Evolutionary conservation across 2,329 filamentous ascomycete species (phyloP).

Genomic region (Phaeosphaeriaceae sp.): DNA sequence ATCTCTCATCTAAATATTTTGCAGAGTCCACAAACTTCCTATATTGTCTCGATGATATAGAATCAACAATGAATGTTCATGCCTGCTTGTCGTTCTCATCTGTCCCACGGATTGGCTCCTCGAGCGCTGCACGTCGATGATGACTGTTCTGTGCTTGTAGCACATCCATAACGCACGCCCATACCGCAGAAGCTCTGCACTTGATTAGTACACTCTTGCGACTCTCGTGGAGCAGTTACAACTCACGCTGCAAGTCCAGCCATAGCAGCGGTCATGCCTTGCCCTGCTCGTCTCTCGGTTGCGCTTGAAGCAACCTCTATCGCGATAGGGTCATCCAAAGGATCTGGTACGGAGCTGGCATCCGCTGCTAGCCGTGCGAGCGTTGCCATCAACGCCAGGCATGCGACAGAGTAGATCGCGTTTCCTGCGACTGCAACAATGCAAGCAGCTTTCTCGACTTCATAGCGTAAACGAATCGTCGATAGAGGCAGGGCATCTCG

Average conservation of each 20-base stretch:
- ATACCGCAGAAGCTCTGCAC: neutral
- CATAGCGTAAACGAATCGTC: slow-evolving; percentile 9
- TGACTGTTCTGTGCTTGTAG: neutral
- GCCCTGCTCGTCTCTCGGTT: slow-evolving; percentile 7
- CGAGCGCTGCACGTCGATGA: neutral
- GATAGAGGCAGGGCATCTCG: slow-evolving; percentile 10
- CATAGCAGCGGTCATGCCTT: slow-evolving; percentile 12
- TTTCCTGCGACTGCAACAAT: slow-evolving; percentile 11
- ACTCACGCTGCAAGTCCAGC: slow-evolving; percentile 9
- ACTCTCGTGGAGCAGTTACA: neutral
- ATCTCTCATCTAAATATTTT: too few species aligned
- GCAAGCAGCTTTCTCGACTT: slow-evolving; percentile 12
- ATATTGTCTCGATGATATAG: too few species aligned
- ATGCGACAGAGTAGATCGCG: slow-evolving; percentile 12
- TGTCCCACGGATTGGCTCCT: neutral
- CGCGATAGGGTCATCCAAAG: neutral
- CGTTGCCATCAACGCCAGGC: slow-evolving; percentile 11
- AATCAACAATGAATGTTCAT: too few species aligned
- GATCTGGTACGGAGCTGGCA: neutral
- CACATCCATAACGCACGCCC: neutral
- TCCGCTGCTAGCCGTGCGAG: slow-evolving; percentile 9
- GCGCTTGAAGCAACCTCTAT: slow-evolving; percentile 5
- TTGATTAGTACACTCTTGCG: neutral
- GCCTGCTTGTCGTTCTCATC: neutral
- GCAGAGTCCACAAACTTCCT: too few species aligned